These are phyloP conservation scores for Pseudocohnilembus persalinus DNA, from an alignment of 169 alveolate species.

Conservation along the genomic window DNA sequence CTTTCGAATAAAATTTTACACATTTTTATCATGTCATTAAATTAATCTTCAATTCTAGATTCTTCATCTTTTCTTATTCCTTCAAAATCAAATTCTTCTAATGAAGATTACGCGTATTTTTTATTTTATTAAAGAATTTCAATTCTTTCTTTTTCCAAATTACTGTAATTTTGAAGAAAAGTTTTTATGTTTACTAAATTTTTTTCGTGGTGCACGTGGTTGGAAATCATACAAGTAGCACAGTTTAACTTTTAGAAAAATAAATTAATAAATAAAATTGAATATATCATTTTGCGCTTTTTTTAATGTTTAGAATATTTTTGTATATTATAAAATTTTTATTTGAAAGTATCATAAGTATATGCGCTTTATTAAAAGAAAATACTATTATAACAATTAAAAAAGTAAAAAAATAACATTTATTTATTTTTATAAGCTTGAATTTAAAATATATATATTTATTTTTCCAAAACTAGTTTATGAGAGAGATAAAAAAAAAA, in stretches of 20 bases:
- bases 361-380: no score
- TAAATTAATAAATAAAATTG: no score
- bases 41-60: not conserved
- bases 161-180: slow-evolving; percentile 7
- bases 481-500: no score
- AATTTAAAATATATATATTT: no score
- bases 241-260: slow-evolving; percentile 4
- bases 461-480: no score
- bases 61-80: not conserved
- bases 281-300: no score
- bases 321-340: no score
- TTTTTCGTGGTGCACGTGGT: slow-evolving; percentile 17
- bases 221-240: slow-evolving; percentile 29
- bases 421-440: no score
- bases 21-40: slow-evolving; percentile 23
- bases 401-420: no score
- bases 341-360: no score
- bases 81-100: not conserved
- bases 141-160: slow-evolving; percentile 8
- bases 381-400: no score
- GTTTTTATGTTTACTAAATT: slow-evolving; percentile 9
- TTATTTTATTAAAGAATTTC: slow-evolving; percentile 11
- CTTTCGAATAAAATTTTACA: slow-evolving; percentile 20
- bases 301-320: no score
- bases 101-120: not conserved